Base-by-base conservation (phyloP, 306 rosid genomes). In the Mimosa pudica region DNA sequence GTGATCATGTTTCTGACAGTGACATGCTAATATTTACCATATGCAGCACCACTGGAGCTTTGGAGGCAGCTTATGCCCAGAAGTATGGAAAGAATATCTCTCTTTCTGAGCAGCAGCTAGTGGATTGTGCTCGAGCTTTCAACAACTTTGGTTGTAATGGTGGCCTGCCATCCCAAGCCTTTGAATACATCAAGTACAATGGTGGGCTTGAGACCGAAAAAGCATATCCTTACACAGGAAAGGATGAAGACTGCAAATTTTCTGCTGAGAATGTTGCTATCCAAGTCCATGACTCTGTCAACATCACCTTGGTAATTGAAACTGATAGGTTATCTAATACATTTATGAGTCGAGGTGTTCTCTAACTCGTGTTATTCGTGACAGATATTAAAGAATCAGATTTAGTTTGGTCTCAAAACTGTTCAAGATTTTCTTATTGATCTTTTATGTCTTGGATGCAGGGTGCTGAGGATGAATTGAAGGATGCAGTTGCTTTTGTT, bases 151-250 rank as follows among this genome's bases (percentile, higher is more conserved):
- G 99, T 75, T 96, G 97, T 83, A 0, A 51, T 5, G 99, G 99
- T 33, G 99, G 99, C 30, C 86, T 96, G 80, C 99, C 99, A 9
- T 96, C 99, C 67, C 99, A 96, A 77, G 99, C 99, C 78, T 96
- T 91, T 82, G 99, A 96, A 76, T 95, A 93, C 85, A 88, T 95
- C 47, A 95, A 93, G 68, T 90, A 83, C 87, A 95, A 90, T 69
- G 98, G 99, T 17, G 99, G 99, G 77, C 92, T 95, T 81, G 96
- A 89, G 60, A 88, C 97, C 8, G 99, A 93, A 85, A 84, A 82
- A 76, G 89, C 96, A 68, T 95, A 95, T 86, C 98, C 99, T 76
- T 95, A 95, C 84, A 82, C 89, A 0, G 98, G 61, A 68, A 2
- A 68, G 33, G 69, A 87, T 78, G 93, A 88, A 10, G 68, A 14